A percentile compares a stretch with the other conserved stretches of the same genome.
These are phyloP conservation scores for Plantago elongata DNA, from an alignment of 257 asterid species.

Conservation along the genomic window DNA sequence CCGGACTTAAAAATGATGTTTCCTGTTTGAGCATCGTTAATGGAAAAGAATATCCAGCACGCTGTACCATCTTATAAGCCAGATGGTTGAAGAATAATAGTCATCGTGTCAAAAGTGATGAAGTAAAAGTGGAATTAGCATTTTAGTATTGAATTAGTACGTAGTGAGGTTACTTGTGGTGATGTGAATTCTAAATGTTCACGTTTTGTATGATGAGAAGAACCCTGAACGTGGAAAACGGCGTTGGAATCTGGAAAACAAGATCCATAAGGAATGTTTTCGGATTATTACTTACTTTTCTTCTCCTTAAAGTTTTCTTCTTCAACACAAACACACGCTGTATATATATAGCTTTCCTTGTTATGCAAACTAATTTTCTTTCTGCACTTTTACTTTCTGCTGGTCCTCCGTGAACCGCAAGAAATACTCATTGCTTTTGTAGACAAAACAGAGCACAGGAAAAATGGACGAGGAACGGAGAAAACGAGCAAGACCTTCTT, in stretches of 20 bases:
- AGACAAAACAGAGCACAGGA: not conserved
- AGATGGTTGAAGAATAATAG: too few relatives aligned
- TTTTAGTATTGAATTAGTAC: too few relatives aligned
- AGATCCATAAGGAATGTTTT: conserved; percentile 31
- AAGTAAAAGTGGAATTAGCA: too few relatives aligned
- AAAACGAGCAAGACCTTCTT: conserved; percentile 32
- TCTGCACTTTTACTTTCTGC: not conserved
- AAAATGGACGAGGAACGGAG: conserved; percentile 47
- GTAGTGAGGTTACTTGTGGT: too few relatives aligned
- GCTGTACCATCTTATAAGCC: too few relatives aligned
- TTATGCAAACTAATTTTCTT: not conserved
- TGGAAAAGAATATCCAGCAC: too few relatives aligned
- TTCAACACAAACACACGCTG: conserved; percentile 6
- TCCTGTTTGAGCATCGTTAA: too few relatives aligned
- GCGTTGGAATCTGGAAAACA: conserved; percentile 34
- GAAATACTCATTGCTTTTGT: too few relatives aligned
- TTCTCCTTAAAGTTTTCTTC: conserved; percentile 27
- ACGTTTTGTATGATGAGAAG: not conserved
- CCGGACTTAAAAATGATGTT: too few relatives aligned
- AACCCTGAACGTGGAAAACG: not conserved
- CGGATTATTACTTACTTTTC: conserved; percentile 35
- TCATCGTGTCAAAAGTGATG: too few relatives aligned
- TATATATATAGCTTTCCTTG: not conserved
- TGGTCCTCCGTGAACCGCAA: not conserved
- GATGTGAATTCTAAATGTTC: too few relatives aligned